phyloP scores from a whole-genome alignment of 1,139 yeast species.

The Arxiozyma heterogenica region DNA sequence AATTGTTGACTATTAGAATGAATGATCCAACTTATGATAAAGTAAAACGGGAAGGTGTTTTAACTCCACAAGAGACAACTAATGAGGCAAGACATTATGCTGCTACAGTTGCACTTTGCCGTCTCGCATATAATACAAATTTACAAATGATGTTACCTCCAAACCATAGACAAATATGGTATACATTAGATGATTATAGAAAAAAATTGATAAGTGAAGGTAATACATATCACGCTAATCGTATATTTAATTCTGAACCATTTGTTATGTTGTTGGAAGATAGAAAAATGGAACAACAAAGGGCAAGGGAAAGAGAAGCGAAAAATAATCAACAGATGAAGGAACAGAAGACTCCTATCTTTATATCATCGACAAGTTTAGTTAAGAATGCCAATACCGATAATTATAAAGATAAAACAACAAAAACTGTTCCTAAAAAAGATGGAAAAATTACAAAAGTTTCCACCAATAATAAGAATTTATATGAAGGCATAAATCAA shows the following conservation, averaged over 20 bases:
- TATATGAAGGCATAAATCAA: neutral
- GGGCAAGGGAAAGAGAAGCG: slow-evolving; percentile 39
- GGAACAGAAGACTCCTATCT: slow-evolving; percentile 30
- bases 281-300: slow-evolving; percentile 37
- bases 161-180: slow-evolving; percentile 73
- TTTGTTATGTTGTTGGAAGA: slow-evolving; percentile 53
- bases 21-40: slow-evolving; percentile 46
- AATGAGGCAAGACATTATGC: slow-evolving; percentile 85
- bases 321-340: slow-evolving; percentile 31
- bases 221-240: slow-evolving; percentile 41
- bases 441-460: neutral
- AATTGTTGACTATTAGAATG: slow-evolving; percentile 49
- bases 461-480: neutral
- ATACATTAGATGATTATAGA: slow-evolving; percentile 53
- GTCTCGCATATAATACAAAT: slow-evolving; percentile 73
- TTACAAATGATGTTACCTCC: slow-evolving; percentile 81
- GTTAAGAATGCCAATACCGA: neutral
- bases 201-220: slow-evolving; percentile 35
- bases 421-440: neutral
- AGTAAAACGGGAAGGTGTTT: slow-evolving; percentile 29
- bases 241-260: slow-evolving; percentile 59
- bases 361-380: slow-evolving; percentile 14
- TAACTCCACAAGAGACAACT: slow-evolving; percentile 65
- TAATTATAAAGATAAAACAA: slow-evolving; percentile 1
- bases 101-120: slow-evolving; percentile 78